A percentile compares a stretch with the other conserved stretches of the same genome.
Evolutionary conservation across 169 alveolate genomes (phyloP).

Genomic region (Toxoplasma gondii): DNA sequence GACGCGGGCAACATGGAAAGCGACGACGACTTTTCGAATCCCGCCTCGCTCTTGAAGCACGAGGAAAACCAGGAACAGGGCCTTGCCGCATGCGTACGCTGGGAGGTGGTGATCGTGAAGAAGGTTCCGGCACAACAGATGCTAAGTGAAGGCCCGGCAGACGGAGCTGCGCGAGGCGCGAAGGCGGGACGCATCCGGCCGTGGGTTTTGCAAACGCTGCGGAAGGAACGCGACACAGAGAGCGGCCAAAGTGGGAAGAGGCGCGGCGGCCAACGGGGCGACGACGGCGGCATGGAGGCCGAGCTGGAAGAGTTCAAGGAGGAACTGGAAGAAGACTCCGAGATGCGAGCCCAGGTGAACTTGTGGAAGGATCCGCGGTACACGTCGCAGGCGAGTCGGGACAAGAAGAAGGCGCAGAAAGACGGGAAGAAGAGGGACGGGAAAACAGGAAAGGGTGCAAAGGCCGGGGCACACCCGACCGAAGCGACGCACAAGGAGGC

Average conservation of each 20-base stretch:
- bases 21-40: not conserved
- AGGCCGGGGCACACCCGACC: not conserved
- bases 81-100: not conserved
- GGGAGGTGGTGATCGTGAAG: constrained; percentile 32
- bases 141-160: not conserved
- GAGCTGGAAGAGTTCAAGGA: constrained; percentile 66
- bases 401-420: not conserved
- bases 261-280: constrained; percentile 21
- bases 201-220: constrained; percentile 53
- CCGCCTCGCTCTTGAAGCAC: not conserved
- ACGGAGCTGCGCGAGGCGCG: not conserved
- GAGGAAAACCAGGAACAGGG: not conserved
- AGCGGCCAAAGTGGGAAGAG: not conserved
- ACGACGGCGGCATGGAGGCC: constrained; percentile 23
- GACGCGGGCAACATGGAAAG: not conserved
- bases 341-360: constrained; percentile 57
- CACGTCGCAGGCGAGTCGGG: not conserved
- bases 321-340: constrained; percentile 67
- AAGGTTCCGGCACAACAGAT: not conserved
- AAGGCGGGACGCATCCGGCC: not conserved
- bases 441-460: not conserved
- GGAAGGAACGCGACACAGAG: constrained; percentile 28
- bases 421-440: constrained; percentile 2
- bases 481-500: not conserved
- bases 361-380: constrained; percentile 61